Evolutionary conservation across 768 basidiomycete genomes (phyloP), one percentile per base, ranked within the genome.

Genomic region (Boletus eberwhitei): DNA sequence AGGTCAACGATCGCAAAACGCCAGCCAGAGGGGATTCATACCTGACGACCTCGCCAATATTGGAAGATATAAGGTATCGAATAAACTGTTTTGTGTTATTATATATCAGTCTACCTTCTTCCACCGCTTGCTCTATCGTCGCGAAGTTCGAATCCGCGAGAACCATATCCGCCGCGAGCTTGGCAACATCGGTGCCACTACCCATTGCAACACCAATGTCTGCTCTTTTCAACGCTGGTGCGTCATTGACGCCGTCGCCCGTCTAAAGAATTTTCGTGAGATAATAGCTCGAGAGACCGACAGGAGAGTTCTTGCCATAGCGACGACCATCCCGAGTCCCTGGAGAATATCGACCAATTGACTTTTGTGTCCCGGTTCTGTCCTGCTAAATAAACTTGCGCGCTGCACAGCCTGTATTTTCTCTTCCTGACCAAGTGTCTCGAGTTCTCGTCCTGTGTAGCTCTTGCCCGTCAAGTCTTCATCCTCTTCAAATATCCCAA

Each of bases 1-100:
- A 39, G 47, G 26, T 59, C 6, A 59, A 46, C 26, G 26, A 43
- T 11, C 31, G 31, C 11, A 3, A n/a, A 8, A 53, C 9, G 9
- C 19, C 8, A 22, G 24, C 17, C 8, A 31, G 22, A 37, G 17
- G 4, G 29, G 14, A n/a, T n/a, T 17, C 65, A 38, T 62, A 75
- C 74, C 85, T 90, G 73, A 96, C 93, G 61, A 96, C 95, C 72
- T 97, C 95, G 52, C 95, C 95, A 68, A 97, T 97, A 77, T 97
- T 98, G 55, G 92, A 94, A 31, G 94, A 97, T 74, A 92, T 98
- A 67, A 99, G 87, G 76, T 98, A 99, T 64, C 96, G 88, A 73
- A 99, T 98, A 73, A 99, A 99, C 70, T 98, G 96, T 75, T 99
- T 99, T 42, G 95, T 98, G 75, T 99, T 99, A 75, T 98, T 98